phyloP scores from a whole-genome alignment of 345 rosid genomes.

The Abelmoschus esculentus region DNA sequence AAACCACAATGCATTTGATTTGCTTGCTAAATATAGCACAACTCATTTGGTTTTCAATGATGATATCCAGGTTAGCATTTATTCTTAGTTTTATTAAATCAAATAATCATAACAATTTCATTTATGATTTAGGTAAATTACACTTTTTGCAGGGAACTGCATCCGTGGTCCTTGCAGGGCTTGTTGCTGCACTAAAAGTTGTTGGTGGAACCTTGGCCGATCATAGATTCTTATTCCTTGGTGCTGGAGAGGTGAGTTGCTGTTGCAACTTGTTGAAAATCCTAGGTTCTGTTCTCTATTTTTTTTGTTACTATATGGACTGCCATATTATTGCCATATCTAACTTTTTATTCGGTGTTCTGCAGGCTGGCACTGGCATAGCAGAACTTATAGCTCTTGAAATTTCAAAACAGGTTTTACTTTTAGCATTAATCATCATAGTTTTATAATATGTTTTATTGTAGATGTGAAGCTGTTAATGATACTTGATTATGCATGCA shows the following conservation, averaged over 20 bases:
- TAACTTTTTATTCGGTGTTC: conserved; percentile 6
- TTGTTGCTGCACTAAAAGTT: conserved; percentile 66
- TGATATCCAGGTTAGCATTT: conserved; percentile 73
- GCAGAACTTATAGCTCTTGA: conserved; percentile 92
- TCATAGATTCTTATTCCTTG: conserved; percentile 85
- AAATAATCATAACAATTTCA: neutral
- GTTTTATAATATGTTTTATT: neutral
- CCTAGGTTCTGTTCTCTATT: neutral
- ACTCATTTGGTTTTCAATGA: conserved; percentile 97
- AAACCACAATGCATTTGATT: conserved; percentile 92
- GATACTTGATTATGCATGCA: conserved; percentile 26
- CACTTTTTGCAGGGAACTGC: conserved; percentile 72
- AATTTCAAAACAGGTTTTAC: conserved; percentile 71
- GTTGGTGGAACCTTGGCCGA: conserved; percentile 71
- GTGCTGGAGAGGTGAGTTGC: conserved; percentile 83
- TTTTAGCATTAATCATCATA: neutral
- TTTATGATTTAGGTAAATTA: conserved; percentile 6
- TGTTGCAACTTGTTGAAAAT: neutral
- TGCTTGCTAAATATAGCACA: conserved; percentile 76
- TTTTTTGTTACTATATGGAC: neutral
- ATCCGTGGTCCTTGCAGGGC: conserved; percentile 97
- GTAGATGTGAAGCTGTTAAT: neutral
- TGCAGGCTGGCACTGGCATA: conserved; percentile 97
- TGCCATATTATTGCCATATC: neutral
- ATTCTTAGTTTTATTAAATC: neutral